Base-by-base conservation (phyloP, 2,329 filamentous ascomycete genomes). In the Ceratocystis huliohia region DNA sequence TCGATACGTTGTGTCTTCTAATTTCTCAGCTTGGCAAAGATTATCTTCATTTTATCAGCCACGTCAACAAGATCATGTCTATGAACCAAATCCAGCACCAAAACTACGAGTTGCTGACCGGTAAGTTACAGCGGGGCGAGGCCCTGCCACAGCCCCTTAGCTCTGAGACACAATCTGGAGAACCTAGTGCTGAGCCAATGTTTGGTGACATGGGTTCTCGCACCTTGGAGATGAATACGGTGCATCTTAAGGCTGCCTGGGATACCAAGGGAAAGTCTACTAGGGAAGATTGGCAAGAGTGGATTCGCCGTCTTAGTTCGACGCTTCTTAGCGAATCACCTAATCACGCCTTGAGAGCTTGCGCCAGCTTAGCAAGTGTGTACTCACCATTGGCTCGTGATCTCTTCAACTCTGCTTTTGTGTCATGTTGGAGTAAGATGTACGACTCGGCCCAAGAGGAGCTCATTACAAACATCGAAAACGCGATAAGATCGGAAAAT, bases 261-360 rank as follows among this genome's bases (percentile, higher is more conserved):
- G 94, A 97, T 71, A 94, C 95, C 0, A 91, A 88, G 68, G 91
- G 95, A 68, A 96, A 96, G 73, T 96, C 93, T 0, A 99, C 94
- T 8, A 91, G 92, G 72, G 94, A 99, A 74, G 94, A 99, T 76
- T 99, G 94, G 94, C 90, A 96, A 72, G 94, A 99, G 75, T 99
- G 94, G 94, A 91, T 99, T 76, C 86, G 95, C 69, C 84, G 93
- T 33, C 96, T 99, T 77, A 97, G 93, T 73, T 93, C 96, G 44
- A 96, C 96, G 66, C 81, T 99, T 6, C 81, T 99, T 57, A 90
- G 92, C 69, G 95, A 99, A 74, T 97, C 92, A 1, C 95, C 94
- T 2, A 96, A 96, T 70, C 94, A 96, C 72, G 93, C 95, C 7
- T 81, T 99, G 1, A 84, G 94, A 70, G 94, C 94, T 56, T 99